phyloP scores from a whole-genome alignment of 1,284 basidiomycete species.

The Ganoderma resinaceum region DNA sequence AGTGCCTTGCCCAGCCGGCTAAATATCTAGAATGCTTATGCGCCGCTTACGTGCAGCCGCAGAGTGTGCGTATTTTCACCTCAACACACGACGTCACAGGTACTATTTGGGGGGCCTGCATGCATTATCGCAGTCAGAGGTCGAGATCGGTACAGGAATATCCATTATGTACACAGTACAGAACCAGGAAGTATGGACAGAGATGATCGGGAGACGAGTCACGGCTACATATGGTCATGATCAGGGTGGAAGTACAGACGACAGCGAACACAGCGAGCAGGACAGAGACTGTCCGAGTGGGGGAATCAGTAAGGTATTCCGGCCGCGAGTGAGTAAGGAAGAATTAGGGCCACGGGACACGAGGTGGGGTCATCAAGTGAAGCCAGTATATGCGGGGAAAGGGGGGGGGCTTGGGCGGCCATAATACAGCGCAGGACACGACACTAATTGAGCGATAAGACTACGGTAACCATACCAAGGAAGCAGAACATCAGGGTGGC shows the following conservation, averaged over 20 bases:
- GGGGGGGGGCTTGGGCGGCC: background rate
- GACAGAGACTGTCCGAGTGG: slow-evolving; percentile 27
- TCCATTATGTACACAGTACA: slow-evolving; percentile 32
- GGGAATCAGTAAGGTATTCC: slow-evolving; percentile 24
- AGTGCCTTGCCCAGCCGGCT: slow-evolving; percentile 1
- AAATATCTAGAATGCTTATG: background rate
- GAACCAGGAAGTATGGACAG: slow-evolving; percentile 12
- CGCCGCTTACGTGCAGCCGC: slow-evolving; percentile 9
- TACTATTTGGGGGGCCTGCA: background rate
- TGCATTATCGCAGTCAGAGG: background rate
- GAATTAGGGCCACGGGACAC: slow-evolving; percentile 3
- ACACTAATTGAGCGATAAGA: slow-evolving; percentile 38
- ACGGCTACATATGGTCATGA: slow-evolving; percentile 32
- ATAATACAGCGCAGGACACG: slow-evolving; percentile 25
- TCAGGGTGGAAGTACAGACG: slow-evolving; percentile 26
- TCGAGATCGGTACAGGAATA: slow-evolving; percentile 6
- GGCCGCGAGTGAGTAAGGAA: slow-evolving; percentile 13
- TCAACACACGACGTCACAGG: background rate
- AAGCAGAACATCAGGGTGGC: slow-evolving; percentile 3
- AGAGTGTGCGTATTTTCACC: slow-evolving; percentile 1
- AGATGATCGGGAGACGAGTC: slow-evolving; percentile 26
- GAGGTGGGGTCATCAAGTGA: slow-evolving; percentile 1
- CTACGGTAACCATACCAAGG: slow-evolving; percentile 25
- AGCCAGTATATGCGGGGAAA: background rate
- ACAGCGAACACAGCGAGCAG: slow-evolving; percentile 32